Percentiles rank a stretch among this genome's conserved stretches.
Evolutionary conservation across 345 rosid genomes (phyloP).

Genomic region (Moricandia arvensis): DNA sequence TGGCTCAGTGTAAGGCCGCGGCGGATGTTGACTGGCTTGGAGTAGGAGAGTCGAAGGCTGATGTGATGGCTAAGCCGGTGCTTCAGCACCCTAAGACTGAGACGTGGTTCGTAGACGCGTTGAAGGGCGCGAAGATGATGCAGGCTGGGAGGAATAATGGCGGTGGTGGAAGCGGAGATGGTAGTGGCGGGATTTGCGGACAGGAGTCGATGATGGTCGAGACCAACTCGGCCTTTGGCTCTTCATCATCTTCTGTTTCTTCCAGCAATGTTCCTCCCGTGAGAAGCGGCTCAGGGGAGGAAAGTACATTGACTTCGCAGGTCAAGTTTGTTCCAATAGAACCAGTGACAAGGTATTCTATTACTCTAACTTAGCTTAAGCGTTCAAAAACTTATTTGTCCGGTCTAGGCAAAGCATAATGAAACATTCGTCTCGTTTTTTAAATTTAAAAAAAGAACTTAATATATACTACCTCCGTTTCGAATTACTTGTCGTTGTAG

Average conservation of each 20-base stretch:
- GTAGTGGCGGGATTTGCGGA: not conserved
- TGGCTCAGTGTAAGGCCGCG: constrained; percentile 19
- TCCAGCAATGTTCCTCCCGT: not conserved
- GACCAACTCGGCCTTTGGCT: not conserved
- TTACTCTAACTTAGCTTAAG: not conserved
- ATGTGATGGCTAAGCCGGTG: constrained; percentile 41
- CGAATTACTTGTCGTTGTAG: no score
- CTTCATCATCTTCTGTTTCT: not conserved
- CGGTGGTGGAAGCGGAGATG: not conserved
- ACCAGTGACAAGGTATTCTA: not conserved
- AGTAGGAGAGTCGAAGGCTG: constrained; percentile 22
- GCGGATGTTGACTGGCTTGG: constrained; percentile 28
- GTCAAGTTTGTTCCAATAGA: not conserved
- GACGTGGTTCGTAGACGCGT: not conserved
- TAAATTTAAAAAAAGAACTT: no score
- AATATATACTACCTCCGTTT: no score
- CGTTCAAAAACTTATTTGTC: not conserved
- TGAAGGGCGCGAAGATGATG: not conserved
- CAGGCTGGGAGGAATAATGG: not conserved
- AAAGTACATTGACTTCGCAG: not conserved
- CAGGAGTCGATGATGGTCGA: not conserved
- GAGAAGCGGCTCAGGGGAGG: not conserved
- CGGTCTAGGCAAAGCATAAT: not conserved
- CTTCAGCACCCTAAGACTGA: constrained; percentile 53
- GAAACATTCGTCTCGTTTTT: not conserved